Percentiles rank a stretch among this genome's conserved stretches.
phyloP scores from a whole-genome alignment of 352 stramenopile species.

The Phytophthora citricola region DNA sequence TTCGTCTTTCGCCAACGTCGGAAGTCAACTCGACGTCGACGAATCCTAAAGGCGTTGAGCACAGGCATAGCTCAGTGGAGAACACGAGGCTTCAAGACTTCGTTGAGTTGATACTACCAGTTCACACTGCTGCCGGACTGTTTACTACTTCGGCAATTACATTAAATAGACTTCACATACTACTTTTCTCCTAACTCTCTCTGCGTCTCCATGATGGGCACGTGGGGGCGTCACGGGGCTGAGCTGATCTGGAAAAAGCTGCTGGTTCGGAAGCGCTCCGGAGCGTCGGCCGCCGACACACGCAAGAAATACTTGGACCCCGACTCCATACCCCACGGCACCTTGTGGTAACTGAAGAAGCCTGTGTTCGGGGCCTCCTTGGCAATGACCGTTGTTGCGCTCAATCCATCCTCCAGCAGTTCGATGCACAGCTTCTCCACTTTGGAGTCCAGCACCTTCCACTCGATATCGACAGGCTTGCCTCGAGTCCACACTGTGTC shows the following conservation, averaged over 20 bases:
- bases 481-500: slow-evolving; percentile 79
- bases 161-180: slow-evolving; percentile 42
- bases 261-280: slow-evolving; percentile 63
- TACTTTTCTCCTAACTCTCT: slow-evolving; percentile 26
- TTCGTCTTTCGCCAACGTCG: not conserved
- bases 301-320: slow-evolving; percentile 83
- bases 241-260: slow-evolving; percentile 77
- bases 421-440: slow-evolving; percentile 70
- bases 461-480: slow-evolving; percentile 75
- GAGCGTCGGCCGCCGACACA: slow-evolving; percentile 51
- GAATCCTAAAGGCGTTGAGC: not conserved
- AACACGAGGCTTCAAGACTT: not conserved
- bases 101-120: slow-evolving; percentile 3
- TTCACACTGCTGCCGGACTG: slow-evolving; percentile 1
- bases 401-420: slow-evolving; percentile 68
- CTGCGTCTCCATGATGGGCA: slow-evolving; percentile 3
- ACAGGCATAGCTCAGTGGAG: not conserved
- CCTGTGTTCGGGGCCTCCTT: slow-evolving; percentile 69
- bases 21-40: not conserved
- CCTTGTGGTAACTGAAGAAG: slow-evolving; percentile 71
- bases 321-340: slow-evolving; percentile 86
- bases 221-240: slow-evolving; percentile 30
- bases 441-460: slow-evolving; percentile 63
- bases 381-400: slow-evolving; percentile 71
- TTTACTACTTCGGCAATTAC: slow-evolving; percentile 14